Conservation (phyloP, 192 early-diverging fungal species). For the Dissophora globulifera region DNA sequence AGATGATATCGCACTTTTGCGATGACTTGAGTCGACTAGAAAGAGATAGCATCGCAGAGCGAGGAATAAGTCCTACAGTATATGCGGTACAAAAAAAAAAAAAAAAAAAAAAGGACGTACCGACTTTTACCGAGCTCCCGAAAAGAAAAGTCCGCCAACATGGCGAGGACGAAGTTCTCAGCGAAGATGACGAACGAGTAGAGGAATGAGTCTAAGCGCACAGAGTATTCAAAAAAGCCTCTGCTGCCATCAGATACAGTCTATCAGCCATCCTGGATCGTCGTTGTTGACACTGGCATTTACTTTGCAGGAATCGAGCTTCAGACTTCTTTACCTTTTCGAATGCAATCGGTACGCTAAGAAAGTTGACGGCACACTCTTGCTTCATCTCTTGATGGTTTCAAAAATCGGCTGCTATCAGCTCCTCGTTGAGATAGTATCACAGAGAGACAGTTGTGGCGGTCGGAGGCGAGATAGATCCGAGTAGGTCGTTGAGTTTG, state of each 20-base stretch:
- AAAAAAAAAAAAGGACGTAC: too few species aligned
- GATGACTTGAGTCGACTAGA: conserved; percentile 73
- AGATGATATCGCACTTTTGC: conserved; percentile 92
- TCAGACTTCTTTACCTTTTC: too few species aligned
- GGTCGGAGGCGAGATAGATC: conserved; percentile 28
- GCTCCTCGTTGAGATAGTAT: conserved; percentile 70
- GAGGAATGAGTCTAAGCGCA: conserved; percentile 95
- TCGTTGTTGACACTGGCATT: neutral
- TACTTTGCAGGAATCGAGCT: neutral
- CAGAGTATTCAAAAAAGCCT: conserved; percentile 88
- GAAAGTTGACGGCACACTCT: conserved; percentile 87
- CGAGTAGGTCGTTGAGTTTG: conserved; percentile 27
- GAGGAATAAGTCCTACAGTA: too few species aligned
- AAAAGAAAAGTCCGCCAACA: conserved; percentile 56
- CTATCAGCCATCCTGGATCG: neutral
- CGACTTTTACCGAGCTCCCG: conserved; percentile 33
- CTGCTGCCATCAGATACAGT: too few species aligned
- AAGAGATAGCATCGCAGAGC: conserved; percentile 3
- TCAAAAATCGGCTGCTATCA: conserved; percentile 73
- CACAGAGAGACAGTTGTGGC: conserved; percentile 54
- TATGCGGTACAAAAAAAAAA: too few species aligned
- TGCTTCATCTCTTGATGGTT: conserved; percentile 82
- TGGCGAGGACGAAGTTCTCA: conserved; percentile 79
- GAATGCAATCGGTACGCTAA: conserved; percentile 86
- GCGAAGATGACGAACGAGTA: conserved; percentile 96